phyloP scores from a whole-genome alignment of 352 stramenopile species.

The Pilasporangium apinafurcum region DNA sequence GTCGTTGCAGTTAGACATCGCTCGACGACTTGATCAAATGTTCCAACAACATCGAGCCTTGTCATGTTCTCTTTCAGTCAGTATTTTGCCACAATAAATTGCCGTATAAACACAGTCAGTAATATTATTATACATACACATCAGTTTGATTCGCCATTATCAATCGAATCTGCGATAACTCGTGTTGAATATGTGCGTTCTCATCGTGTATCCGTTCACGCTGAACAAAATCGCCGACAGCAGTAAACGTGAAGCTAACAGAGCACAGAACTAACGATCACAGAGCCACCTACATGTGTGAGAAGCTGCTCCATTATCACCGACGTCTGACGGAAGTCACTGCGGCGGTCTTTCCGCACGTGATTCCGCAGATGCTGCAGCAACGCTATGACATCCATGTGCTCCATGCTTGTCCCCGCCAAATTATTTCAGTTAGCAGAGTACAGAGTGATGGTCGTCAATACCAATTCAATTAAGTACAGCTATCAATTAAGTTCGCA shows the following conservation, averaged over 20 bases:
- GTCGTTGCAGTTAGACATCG: constrained; percentile 12
- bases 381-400: constrained; percentile 24
- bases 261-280: neutral
- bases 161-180: constrained; percentile 5
- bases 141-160: constrained; percentile 6
- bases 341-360: constrained; percentile 10
- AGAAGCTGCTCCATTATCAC: constrained; percentile 45
- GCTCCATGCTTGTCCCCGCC: neutral
- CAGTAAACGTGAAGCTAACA: neutral
- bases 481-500: too few relatives aligned
- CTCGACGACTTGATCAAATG: constrained; percentile 28
- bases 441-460: too few relatives aligned
- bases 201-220: neutral
- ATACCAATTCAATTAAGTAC: too few relatives aligned
- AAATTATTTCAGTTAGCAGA: too few relatives aligned
- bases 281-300: constrained; percentile 23
- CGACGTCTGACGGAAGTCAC: constrained; percentile 24
- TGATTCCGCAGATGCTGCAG: constrained; percentile 28
- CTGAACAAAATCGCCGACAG: neutral
- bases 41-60: constrained; percentile 23
- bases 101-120: neutral
- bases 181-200: neutral
- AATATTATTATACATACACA: constrained; percentile 7
- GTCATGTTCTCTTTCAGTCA: too few relatives aligned
- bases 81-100: too few relatives aligned